Evolutionary conservation across 345 rosid genomes (phyloP), one percentile per base, ranked within the genome.

Genomic region (Salix dunnii): DNA sequence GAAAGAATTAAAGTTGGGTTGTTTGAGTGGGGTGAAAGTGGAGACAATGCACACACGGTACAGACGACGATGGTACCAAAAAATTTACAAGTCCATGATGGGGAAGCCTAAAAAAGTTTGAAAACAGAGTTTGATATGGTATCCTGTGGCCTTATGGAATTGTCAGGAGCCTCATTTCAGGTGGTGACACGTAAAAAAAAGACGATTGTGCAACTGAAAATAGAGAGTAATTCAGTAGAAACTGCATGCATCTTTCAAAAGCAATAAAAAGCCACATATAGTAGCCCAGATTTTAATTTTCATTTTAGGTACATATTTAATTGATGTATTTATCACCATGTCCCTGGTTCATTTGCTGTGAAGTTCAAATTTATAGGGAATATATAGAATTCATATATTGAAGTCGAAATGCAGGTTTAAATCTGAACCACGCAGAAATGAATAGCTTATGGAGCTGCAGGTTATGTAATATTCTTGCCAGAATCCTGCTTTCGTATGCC

Each of bases 11-110:
- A 49, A 11, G 30, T 40, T 27, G 71, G 70, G 72, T 58, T 68
- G 43, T 33, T n/a, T 58, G 35, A 70, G 72, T 74, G 74, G 82
- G 71, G 35, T 38, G 38, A 68, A 72, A 49, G 77, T 68, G 61
- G 76, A 25, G 66, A 49, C 64, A 77, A n/a, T 61, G 74, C 79
- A 70, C 64, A 70, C 72, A 60, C 51, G 30, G 31, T 55, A 74
- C 62, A 69, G 70, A 82, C n/a, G 72, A 58, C 31, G 73, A 79
- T 74, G 70, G 76, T 81, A 77, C 83, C 76, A 74, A 82, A 73
- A 73, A 60, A 46, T 21, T 77, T 64, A 28, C 55, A 67, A 67
- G 65, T 63, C 63, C 67, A 70, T 69, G 17, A 66, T 79, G 78
- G 61, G 48, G 27, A 73, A 69, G 58, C 68, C 74, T 55, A n/a